Evolutionary conservation across 371 early-diverging fungal genomes (phyloP), one percentile per base, ranked within the genome.

Genomic region (Furculomyces boomerangus): DNA sequence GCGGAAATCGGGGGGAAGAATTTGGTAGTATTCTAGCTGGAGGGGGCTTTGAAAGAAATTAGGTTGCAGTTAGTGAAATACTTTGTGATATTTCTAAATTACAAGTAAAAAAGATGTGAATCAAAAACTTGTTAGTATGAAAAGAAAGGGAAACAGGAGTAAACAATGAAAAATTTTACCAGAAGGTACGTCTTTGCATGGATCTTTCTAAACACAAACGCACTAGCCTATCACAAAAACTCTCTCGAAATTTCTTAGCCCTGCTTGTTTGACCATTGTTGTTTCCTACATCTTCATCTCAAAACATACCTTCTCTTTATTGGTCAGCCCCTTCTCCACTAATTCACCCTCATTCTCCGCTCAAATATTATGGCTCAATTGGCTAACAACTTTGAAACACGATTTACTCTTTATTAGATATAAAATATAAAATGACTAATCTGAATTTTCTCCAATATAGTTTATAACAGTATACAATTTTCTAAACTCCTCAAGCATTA

Each of bases 141-240:
- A 14, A 16, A 32, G 22, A 39, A 10, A 29, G 26, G 8, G 27
- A 22, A 22, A 22, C 39, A 3, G 16, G 7, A 7, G 49, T 28
- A 58, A 51, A 58, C 27, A 53, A 57, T 41, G 29, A 58, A 59
- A 40, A 31, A 26, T 27, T 20, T 7, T 22, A 18, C 35, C 20
- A 29, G 1, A 26, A 29, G 37, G 47, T 10, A 30, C 37, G 3
- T 24, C 30, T 26, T 35, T 22, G 18, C 20, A 27, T 5, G 37
- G 37, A 3, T 13, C 50, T 22, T 25, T 22, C 7, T 5, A 8
- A 2, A 30, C 50, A 50, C 22, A 20, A n/a, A 16, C 50, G 24
- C 29, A 2, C 10, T 10, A 35, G 10, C 35, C 35, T 18, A 35
- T 35, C 18, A 35, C 18, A 18, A 18, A 35, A 35, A 10, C 18